Conservation (phyloP, 768 basidiomycete species). For the Hortiboletus flavorubellus region DNA sequence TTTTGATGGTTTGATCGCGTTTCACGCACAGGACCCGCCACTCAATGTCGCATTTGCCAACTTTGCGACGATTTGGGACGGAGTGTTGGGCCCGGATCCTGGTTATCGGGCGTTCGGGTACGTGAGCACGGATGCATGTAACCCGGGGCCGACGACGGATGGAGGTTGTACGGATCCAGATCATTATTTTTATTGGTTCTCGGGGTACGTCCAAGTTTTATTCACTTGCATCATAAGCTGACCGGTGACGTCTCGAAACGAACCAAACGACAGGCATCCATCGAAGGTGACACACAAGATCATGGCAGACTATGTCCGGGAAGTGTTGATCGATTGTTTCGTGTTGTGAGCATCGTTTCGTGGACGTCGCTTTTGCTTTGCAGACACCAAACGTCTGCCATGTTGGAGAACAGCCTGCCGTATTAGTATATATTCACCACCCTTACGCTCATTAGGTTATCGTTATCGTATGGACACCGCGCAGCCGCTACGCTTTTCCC, state of each 20-base stretch:
- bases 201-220: constrained; percentile 34
- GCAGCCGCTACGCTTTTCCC: too few relatives aligned
- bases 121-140: constrained; percentile 38
- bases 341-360: not conserved
- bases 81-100: constrained; percentile 41
- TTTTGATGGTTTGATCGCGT: constrained; percentile 38
- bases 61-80: constrained; percentile 50
- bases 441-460: too few relatives aligned
- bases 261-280: constrained; percentile 38
- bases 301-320: constrained; percentile 50
- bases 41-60: constrained; percentile 45
- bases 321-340: constrained; percentile 37
- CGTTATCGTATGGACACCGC: too few relatives aligned
- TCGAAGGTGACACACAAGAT: constrained; percentile 47
- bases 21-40: constrained; percentile 29
- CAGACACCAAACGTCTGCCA: not conserved
- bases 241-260: not conserved
- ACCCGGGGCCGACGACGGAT: constrained; percentile 32
- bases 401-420: too few relatives aligned
- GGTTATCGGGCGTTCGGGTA: constrained; percentile 50
- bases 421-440: too few relatives aligned
- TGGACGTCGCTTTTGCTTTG: not conserved
- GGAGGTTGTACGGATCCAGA: constrained; percentile 40
- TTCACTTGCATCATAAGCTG: not conserved
- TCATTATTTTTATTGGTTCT: constrained; percentile 53